Evolutionary conservation across 2,329 filamentous ascomycete species (phyloP), one percentile per base, ranked within the genome.

Genomic region (Chrysosporium keratinophilum): DNA sequence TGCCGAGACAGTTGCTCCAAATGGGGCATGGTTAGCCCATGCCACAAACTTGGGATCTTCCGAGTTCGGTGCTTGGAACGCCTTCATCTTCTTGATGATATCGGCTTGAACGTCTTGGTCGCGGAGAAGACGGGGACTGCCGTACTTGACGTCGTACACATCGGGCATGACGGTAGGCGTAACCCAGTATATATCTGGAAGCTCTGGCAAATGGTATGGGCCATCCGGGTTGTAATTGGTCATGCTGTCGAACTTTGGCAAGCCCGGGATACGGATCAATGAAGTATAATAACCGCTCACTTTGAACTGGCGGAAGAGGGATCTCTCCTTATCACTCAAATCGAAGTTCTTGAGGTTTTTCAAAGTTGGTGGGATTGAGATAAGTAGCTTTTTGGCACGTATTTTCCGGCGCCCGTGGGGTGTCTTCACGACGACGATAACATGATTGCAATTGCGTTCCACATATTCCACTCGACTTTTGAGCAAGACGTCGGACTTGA

Each of bases 291-390:
- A 71, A 1, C 57, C 64, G 1, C 54, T 64, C 49, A 62, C 59
- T 14, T 52, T 55, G 54, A 72, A 69, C 49, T 71, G 63, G 0
- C 51, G 15, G 52, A 76, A 74, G 4, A 74, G 35, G 1, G 41
- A 23, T 2, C 6, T 48, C 53, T 76, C 73, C 0, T 58, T 15
- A 0, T 41, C 2, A 41, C 57, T 61, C 9, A 75, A 58, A 54
- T 70, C 69, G 58, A 71, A 70, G 0, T 59, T 60, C 0, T 46
- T 3, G 10, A 76, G 63, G 45, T 65, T 67, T 0, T 65, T 54
- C 3, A 68, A 42, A 23, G 62, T 63, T 1, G 72, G 72, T 0
- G 73, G 73, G 14, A 71, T 67, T 12, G 71, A 64, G 17, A 71
- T 62, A 5, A 77, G 56, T 1, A 77, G 54, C 49, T 71, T 68